Percentiles rank a stretch among this genome's conserved stretches.
phyloP scores from a whole-genome alignment of 192 early-diverging fungal species.

The Entomortierella beljakovae region DNA sequence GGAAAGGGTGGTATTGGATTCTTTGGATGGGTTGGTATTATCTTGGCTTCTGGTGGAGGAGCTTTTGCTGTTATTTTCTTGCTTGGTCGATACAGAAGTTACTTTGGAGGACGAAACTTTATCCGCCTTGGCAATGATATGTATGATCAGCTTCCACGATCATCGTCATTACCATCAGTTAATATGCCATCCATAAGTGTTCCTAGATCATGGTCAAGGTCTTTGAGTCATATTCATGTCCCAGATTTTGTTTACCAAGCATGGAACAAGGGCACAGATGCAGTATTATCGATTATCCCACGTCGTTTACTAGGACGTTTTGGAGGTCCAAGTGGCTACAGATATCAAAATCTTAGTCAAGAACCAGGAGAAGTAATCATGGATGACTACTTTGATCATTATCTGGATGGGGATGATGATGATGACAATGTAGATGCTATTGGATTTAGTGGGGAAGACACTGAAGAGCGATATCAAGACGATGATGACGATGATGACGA shows the following conservation, averaged over 20 bases:
- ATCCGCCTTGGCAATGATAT: conserved; percentile 46
- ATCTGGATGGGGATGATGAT: conserved; percentile 51
- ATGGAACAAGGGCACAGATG: conserved; percentile 32
- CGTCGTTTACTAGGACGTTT: conserved; percentile 18
- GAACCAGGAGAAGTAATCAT: conserved; percentile 52
- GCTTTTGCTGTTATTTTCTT: conserved; percentile 21
- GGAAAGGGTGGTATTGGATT: conserved; percentile 60
- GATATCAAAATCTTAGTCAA: conserved; percentile 51
- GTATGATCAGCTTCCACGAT: conserved; percentile 44
- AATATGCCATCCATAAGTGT: conserved; percentile 34
- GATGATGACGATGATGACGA: conserved; percentile 31
- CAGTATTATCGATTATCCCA: conserved; percentile 10
- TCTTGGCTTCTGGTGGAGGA: conserved; percentile 22
- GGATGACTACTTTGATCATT: conserved; percentile 56
- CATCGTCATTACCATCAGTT: conserved; percentile 41
- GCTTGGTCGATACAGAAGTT: conserved; percentile 20
- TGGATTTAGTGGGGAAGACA: conserved; percentile 11
- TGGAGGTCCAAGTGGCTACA: conserved; percentile 18
- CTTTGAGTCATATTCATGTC: conserved; percentile 22
- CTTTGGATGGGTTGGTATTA: conserved; percentile 43
- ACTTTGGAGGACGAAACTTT: conserved; percentile 12
- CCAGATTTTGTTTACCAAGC: conserved; percentile 30
- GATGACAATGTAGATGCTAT: conserved; percentile 5
- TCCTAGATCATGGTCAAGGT: conserved; percentile 30
- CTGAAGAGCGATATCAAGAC: conserved; percentile 44